These are phyloP conservation scores for Tylopilus rubrobrunneus DNA, from an alignment of 768 basidiomycete species.

Conservation along the genomic window DNA sequence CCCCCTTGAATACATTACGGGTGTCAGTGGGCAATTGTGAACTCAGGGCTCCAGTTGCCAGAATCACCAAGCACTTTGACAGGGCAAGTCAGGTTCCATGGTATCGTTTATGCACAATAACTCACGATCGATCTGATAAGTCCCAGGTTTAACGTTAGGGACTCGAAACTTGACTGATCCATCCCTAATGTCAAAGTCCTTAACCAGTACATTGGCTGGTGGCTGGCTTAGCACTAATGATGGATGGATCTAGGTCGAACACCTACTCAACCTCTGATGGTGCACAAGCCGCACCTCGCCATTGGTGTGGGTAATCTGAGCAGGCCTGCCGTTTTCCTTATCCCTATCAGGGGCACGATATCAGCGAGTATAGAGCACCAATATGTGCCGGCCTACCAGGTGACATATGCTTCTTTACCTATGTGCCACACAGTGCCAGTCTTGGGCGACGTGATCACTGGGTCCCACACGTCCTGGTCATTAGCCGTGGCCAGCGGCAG, in stretches of 20 bases:
- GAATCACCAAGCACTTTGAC: slow-evolving; percentile 34
- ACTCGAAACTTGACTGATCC: slow-evolving; percentile 27
- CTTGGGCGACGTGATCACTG: slow-evolving; percentile 9
- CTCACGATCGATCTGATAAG: slow-evolving; percentile 34
- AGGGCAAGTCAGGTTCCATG: slow-evolving; percentile 2
- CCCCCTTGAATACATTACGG: too few species aligned
- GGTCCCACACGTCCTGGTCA: slow-evolving; percentile 24
- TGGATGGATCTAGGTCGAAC: neutral
- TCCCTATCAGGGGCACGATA: slow-evolving; percentile 33
- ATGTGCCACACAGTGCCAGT: neutral
- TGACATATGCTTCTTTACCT: neutral
- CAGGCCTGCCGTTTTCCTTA: slow-evolving; percentile 18
- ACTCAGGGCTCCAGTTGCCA: slow-evolving; percentile 21
- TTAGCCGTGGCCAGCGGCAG: slow-evolving; percentile 6
- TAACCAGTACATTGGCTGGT: slow-evolving; percentile 24
- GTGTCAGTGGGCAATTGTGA: too few species aligned
- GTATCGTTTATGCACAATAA: neutral
- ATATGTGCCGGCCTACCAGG: neutral
- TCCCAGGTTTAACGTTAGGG: slow-evolving; percentile 26
- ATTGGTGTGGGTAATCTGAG: slow-evolving; percentile 30
- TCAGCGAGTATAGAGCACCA: neutral
- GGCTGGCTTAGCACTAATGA: slow-evolving; percentile 2
- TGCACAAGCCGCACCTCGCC: slow-evolving; percentile 29
- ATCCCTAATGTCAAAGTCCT: slow-evolving; percentile 26
- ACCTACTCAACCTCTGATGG: slow-evolving; percentile 13